A percentile compares a stretch with the other conserved stretches of the same genome.
These are phyloP conservation scores for Sclerotiophoma versabilis DNA, from an alignment of 2,329 filamentous ascomycete species.

Conservation along the genomic window DNA sequence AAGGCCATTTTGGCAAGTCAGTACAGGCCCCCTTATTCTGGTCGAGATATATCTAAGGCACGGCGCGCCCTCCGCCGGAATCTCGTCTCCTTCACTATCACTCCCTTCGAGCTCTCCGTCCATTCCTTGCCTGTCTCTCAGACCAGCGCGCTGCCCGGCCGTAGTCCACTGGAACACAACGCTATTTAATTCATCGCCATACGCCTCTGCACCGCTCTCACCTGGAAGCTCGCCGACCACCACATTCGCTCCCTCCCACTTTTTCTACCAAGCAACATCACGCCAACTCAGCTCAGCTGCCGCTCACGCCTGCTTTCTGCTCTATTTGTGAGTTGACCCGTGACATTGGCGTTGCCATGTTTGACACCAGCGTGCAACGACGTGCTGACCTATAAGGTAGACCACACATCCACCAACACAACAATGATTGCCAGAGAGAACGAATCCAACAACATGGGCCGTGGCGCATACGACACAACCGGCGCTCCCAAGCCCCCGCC, in stretches of 20 bases:
- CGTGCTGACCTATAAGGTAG: conserved; percentile 44
- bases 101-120: conserved; percentile 36
- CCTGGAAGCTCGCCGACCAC: conserved; percentile 23
- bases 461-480: conserved; percentile 59
- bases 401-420: conserved; percentile 28
- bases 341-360: conserved; percentile 18
- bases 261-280: conserved; percentile 19
- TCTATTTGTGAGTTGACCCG: conserved; percentile 30
- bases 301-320: conserved; percentile 27
- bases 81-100: conserved; percentile 32
- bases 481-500: conserved; percentile 56
- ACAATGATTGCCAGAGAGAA: conserved; percentile 53
- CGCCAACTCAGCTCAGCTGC: conserved; percentile 31
- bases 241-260: conserved; percentile 28
- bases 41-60: conserved; percentile 41
- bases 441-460: conserved; percentile 56
- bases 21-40: conserved; percentile 39
- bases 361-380: conserved; percentile 25
- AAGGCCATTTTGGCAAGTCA: conserved; percentile 43
- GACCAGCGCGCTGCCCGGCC: conserved; percentile 38
- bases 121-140: conserved; percentile 27
- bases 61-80: conserved; percentile 34
- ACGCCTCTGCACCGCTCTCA: conserved; percentile 16
- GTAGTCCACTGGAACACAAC: conserved; percentile 41
- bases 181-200: conserved; percentile 35